Base-by-base conservation (phyloP, 805 yeast species). In the Candida jianshihensis region DNA sequence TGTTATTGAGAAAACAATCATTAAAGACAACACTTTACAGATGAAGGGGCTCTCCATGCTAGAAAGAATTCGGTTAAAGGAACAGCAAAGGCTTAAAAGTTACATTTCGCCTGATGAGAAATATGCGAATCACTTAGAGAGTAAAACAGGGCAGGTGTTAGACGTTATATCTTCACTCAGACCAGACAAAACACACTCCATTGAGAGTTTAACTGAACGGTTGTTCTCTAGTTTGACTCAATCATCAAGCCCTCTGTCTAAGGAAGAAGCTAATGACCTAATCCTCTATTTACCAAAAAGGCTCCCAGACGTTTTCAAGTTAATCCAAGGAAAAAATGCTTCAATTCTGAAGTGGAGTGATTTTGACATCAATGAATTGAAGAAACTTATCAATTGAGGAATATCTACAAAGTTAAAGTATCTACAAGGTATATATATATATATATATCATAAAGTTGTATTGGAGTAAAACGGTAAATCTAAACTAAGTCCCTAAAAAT, bases 11-110 rank as follows among this genome's bases (percentile, higher is more conserved):
- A 33, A 39, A 17, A 15, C 33, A 0, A 19, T 27, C 16, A 27
- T 32, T 4, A 29, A 30, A 13, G 31, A 12, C 12, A 20, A 24
- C 12, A 6, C 40, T 68, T 11, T 68, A 70, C 30, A 50, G 73
- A 31, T 64, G 68, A 33, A 56, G 53, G 35, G 38, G 48, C n/a
- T 29, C 12, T 29, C 31, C 5, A 13, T 29, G 6, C 40, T 69
- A 10, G 70, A 70, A 31, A 49, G 74, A 30, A 66, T 70, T 33
- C 57, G 56, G 33, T 36, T 48, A 30, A 66, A 61, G 43, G 71
- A 70, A 37, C 45, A 48, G 16, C 44, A 39, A 13, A 49, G 36
- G 14, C 31, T 42, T 6, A 38, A 36, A 2, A 40, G 41, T 14
- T 27, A 35, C 6, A 17, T 43, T 0, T 26, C 50, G 4, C 60